Evolutionary conservation across 495 filamentous ascomycete species (phyloP), one percentile per base, ranked within the genome.

Genomic region (Penicillium canariense): DNA sequence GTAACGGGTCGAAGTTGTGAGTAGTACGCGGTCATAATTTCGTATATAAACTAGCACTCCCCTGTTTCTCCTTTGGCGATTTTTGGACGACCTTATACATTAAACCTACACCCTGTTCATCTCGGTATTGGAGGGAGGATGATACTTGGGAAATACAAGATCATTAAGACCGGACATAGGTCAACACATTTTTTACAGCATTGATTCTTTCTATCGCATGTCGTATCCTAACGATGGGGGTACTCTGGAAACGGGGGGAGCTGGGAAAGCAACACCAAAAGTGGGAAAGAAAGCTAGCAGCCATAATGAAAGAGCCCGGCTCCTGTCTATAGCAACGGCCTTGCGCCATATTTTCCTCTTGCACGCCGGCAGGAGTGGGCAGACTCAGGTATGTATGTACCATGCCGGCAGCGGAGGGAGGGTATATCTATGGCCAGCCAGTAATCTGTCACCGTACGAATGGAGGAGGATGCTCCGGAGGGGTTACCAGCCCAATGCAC

Each of bases 1-100:
- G 22, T 48, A 54, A 55, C 18, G 56, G 60, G 40, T 55, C 73
- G 28, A 77, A 76, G 62, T 44, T 79, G 34, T 79, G 48, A 70
- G 27, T 10, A 17, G 10, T 15, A 4, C n/a, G n/a, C n/a, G 14
- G 18, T 42, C 15, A 36, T n/a, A 44, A 14, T 49, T 34, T 55
- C 53, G 46, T 52, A 56, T 38, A 60, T 57, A 54, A 34, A 56
- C 42, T 38, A 23, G 49, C 36, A 43, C 27, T n/a, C n/a, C 15
- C n/a, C 36, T 40, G 20, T 5, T 17, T 31, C 30, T 23, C 22
- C 9, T 14, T 31, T 25, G 6, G 20, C 10, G 39, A 15, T 2
- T 36, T 15, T 3, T 4, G n/a, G 34, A 15, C 14, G 15, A 20
- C 35, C n/a, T 18, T 1, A 12, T 12, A 11, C 14, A 23, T 7